Base-by-base conservation (phyloP, 2,329 filamentous ascomycete species). In the Aureobasidium leucospermi region DNA sequence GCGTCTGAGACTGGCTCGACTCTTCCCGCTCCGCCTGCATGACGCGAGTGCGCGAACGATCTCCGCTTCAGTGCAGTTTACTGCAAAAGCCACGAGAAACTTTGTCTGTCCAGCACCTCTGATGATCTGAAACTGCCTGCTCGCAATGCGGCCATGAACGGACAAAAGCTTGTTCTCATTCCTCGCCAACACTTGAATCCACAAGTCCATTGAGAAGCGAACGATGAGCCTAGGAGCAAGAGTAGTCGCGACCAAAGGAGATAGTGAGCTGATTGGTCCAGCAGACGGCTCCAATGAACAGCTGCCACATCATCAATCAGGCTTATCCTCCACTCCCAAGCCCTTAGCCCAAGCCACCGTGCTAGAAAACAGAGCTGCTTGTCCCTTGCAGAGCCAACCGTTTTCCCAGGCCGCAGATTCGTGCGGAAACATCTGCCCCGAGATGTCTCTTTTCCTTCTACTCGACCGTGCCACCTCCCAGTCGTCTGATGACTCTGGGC, bases 371-470 rank as follows among this genome's bases (percentile, higher is more conserved):
- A 59, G 39, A 51, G 32, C 46, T 36, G 48, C 41, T 34, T 53
- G 58, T 53, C 47, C 58, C 58, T 59, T 59, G 58, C 58, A 59
- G 56, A 59, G 58, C 58, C 58, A 59, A 59, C 58, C 58, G 47
- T 52, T 57, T 59, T 43, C 57, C 43, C 38, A 51, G 46, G 57
- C 57, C 31, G 32, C 45, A 57, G 39, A n/a, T 46, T 45, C 52
- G 41, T 46, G 38, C 42, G 42, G 52, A 46, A 39, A 16, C n/a
- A 36, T 42, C 43, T 58, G 58, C 46, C 46, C 41, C 46, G 48
- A 59, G 16, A 59, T 47, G 52, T 56, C 52, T 56, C 52, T 46
- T 36, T 36, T 43, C 38, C n/a, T 16, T 32, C 11, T 56, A 43
- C 36, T 38, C 48, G 41, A 53, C 58, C 58, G 58, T 59, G 58